Evolutionary conservation across 2,329 filamentous ascomycete genomes (phyloP).

Genomic region (Pseudohalonectria lignicola): DNA sequence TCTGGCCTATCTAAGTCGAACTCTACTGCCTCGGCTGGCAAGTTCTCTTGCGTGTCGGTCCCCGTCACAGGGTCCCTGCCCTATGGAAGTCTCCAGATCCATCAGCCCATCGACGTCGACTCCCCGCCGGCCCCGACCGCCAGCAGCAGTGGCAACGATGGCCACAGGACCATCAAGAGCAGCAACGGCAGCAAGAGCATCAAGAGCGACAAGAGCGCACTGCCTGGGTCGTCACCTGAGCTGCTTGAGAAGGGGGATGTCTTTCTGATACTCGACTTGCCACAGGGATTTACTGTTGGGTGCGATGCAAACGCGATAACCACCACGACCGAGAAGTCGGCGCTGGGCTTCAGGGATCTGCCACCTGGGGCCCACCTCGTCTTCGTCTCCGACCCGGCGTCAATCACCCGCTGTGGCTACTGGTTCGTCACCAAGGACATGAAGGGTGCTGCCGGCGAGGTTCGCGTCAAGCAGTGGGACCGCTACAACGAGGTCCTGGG

Average conservation of each 20-base stretch:
- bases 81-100: conserved; percentile 29
- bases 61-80: conserved; percentile 27
- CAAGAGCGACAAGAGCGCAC: no score
- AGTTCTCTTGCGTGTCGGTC: conserved; percentile 20
- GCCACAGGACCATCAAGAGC: conserved; percentile 1
- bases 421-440: conserved; percentile 38
- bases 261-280: conserved; percentile 40
- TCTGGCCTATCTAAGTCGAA: no score
- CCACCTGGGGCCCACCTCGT: conserved; percentile 47
- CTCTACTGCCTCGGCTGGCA: conserved; percentile 17
- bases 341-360: conserved; percentile 43
- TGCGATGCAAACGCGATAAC: conserved; percentile 40
- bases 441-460: conserved; percentile 12
- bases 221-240: no score
- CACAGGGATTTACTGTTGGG: conserved; percentile 38
- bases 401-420: conserved; percentile 42
- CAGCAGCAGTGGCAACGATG: no score
- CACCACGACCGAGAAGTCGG: conserved; percentile 22
- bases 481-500: conserved; percentile 40
- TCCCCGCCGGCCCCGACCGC: no score
- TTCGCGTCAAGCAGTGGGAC: conserved; percentile 44
- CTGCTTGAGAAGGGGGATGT: conserved; percentile 32
- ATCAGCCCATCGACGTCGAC: no score
- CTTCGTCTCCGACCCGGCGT: conserved; percentile 40
- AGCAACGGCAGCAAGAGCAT: conserved; percentile 9